These are phyloP conservation scores for Penicillium occitanis DNA, from an alignment of 2,329 filamentous ascomycete genomes.

Conservation along the genomic window DNA sequence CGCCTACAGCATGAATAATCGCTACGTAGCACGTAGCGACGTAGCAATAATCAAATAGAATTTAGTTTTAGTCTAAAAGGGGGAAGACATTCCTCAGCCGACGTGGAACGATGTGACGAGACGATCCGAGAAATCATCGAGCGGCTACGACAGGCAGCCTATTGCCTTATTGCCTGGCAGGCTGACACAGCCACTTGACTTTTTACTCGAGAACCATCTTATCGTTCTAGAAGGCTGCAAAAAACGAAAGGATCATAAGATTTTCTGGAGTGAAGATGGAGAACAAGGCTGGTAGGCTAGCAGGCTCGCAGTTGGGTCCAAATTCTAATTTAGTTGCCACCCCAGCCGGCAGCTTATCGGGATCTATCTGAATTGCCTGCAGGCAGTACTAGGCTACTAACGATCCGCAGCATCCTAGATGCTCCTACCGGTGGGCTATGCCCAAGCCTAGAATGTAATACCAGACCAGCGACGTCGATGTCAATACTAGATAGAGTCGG, in stretches of 20 bases:
- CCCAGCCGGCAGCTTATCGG: conserved; percentile 8
- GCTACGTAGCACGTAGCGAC: background rate
- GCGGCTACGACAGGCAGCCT: background rate
- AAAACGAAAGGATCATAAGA: background rate
- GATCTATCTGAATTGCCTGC: conserved; percentile 8
- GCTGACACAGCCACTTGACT: conserved; percentile 5
- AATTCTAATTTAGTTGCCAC: conserved; percentile 17
- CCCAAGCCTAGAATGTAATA: background rate
- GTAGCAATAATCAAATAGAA: conserved; percentile 10
- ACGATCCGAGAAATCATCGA: conserved; percentile 13
- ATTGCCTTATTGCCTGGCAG: background rate
- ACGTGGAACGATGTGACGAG: conserved; percentile 21
- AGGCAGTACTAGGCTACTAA: background rate
- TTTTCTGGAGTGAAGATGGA: background rate
- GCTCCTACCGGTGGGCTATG: background rate
- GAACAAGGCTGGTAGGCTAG: background rate
- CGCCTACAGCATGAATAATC: conserved; percentile 4
- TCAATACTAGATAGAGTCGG: background rate
- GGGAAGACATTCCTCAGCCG: conserved; percentile 15
- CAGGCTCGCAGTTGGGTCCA: conserved; percentile 9
- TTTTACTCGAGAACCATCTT: background rate
- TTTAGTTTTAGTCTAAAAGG: conserved; percentile 7
- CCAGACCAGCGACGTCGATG: background rate
- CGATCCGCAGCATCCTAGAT: background rate
- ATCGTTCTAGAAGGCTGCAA: conserved; percentile 3